A percentile compares a stretch with the other conserved stretches of the same genome.
Evolutionary conservation across 257 asterid genomes (phyloP).

Genomic region (Anisodus acutangulus): DNA sequence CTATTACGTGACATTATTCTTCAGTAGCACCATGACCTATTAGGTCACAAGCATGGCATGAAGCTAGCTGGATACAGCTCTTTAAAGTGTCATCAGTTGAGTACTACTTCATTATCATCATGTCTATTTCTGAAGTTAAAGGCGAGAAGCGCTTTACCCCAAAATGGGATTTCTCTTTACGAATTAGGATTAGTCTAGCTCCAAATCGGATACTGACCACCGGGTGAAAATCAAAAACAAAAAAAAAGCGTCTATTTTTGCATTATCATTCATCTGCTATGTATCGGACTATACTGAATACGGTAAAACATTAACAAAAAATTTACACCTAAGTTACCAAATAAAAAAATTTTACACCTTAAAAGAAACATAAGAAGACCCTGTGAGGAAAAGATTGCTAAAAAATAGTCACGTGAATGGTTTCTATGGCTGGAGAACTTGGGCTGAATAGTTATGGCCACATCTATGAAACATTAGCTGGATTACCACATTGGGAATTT

Average conservation of each 20-base stretch:
- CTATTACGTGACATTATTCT: slow-evolving; percentile 19
- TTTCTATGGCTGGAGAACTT: neutral
- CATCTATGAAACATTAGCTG: neutral
- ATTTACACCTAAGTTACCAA: no score
- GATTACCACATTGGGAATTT: slow-evolving; percentile 10
- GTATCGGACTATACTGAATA: neutral
- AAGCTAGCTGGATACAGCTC: slow-evolving; percentile 21
- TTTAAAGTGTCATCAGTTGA: neutral
- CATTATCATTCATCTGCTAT: no score
- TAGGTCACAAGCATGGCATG: slow-evolving; percentile 30
- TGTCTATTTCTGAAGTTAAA: neutral
- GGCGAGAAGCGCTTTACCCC: no score
- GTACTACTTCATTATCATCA: neutral
- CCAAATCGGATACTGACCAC: no score
- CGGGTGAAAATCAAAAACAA: no score
- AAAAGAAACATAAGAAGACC: slow-evolving; percentile 8
- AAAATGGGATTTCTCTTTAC: no score
- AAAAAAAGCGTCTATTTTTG: neutral
- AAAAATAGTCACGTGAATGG: neutral
- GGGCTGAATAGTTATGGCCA: neutral
- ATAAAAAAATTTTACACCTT: neutral
- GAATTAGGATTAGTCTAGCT: no score
- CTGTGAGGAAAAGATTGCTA: neutral
- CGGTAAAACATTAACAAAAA: neutral
- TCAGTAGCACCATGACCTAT: slow-evolving; percentile 17